Base-by-base conservation (phyloP, 306 rosid species). In the Mimosa pudica region DNA sequence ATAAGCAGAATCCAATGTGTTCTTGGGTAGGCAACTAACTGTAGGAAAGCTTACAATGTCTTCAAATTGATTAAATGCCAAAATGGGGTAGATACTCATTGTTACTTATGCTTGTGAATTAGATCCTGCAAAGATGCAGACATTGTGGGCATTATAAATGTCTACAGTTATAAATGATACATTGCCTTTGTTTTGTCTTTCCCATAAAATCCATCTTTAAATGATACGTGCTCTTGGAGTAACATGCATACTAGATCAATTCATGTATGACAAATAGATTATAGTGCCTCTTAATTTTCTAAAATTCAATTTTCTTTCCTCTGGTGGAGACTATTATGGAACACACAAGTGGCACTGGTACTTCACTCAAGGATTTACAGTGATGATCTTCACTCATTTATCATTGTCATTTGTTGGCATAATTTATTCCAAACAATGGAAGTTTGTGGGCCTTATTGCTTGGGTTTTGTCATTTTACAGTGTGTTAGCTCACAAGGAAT, bases 271-370 rank as follows among this genome's bases (percentile, higher is more conserved):
- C 72, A 85, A 85, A 42, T 95, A 97, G 98, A 79, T 90, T 84
- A 70, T 95, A 70, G 97, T 95, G 62, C 98, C 98, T 54, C 93
- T 92, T 49, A 91, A 91, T 82, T 95, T 95, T 86, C 87, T 95
- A 62, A 92, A 87, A 75, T 95, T 92, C 93, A 95, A 92, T 85
- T 90, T 95, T 88, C 93, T 95, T 78, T 91, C 96, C 66, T 86
- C 97, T 72, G 98, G 97, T 10, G 98, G 98, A 89, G 98, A 95
- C 79, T 91, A 91, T 80, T 95, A 95, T 83, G 98, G 98, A 87
- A 95, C 98, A 83, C 98, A 95, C 87, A 73, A 75, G 82, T 92
- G 98, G 98, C 96, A 95, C 90, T 95, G 99, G 99, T 95, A 95
- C 93, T 89, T 95, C 85, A 91, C 92, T 81, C 94, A 91, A 88